Percentiles rank a stretch among this genome's conserved stretches.
These are phyloP conservation scores for Elaeagnus macrophylla DNA, from an alignment of 306 rosid species.

Conservation along the genomic window DNA sequence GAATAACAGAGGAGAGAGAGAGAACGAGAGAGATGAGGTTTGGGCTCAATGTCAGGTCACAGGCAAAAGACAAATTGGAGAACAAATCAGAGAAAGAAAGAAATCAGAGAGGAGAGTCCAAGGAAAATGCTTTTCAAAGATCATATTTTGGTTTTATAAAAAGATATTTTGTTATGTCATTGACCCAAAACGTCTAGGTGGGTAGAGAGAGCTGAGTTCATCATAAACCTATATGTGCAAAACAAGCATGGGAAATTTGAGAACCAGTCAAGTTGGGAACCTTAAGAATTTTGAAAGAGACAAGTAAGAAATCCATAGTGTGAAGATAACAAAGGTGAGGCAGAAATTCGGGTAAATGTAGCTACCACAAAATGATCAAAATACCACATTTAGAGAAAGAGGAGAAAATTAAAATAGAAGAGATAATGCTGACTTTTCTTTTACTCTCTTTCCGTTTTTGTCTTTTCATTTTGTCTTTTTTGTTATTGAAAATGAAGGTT, in stretches of 20 bases:
- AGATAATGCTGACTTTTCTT: constrained; percentile 26
- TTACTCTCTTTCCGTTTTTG: constrained; percentile 4
- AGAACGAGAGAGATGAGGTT: constrained; percentile 16
- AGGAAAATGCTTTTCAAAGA: constrained; percentile 8
- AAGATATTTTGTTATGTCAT: constrained; percentile 30
- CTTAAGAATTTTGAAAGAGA: constrained; percentile 4
- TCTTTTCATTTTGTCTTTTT: constrained; percentile 33
- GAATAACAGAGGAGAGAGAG: neutral
- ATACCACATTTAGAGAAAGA: neutral
- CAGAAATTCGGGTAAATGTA: constrained; percentile 28
- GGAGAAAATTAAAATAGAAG: constrained; percentile 8
- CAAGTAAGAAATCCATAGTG: constrained; percentile 16
- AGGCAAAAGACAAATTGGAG: constrained; percentile 9
- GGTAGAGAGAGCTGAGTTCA: constrained; percentile 18
- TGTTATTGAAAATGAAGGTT: constrained; percentile 21
- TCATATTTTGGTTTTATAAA: constrained; percentile 17
- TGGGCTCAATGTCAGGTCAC: constrained; percentile 22
- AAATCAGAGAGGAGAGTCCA: constrained; percentile 7
- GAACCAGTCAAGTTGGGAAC: constrained; percentile 21
- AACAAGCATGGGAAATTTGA: neutral
- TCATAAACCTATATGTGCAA: constrained; percentile 9
- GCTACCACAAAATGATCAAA: constrained; percentile 18
- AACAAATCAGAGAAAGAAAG: neutral
- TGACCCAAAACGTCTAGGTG: constrained; percentile 30
- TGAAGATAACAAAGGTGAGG: constrained; percentile 65